These are phyloP conservation scores for Auriscalpium vulgare DNA, from an alignment of 768 basidiomycete species.

Conservation along the genomic window DNA sequence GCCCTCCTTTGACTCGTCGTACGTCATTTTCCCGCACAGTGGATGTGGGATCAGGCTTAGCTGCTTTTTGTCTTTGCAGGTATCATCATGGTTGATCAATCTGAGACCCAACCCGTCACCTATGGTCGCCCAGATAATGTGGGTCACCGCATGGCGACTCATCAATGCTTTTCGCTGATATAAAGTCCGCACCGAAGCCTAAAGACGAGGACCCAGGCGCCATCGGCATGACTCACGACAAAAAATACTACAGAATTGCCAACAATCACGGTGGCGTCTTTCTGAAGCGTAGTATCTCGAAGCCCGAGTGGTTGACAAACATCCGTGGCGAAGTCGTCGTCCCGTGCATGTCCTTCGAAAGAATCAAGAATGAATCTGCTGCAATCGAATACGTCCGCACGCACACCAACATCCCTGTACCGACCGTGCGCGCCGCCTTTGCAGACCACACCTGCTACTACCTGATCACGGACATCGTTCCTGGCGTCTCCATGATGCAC, in stretches of 20 bases:
- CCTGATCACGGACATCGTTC: not conserved
- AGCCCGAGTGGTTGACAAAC: not conserved
- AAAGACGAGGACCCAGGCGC: not conserved
- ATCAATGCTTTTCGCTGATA: too few relatives aligned
- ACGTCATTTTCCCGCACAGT: too few relatives aligned
- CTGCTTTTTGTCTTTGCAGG: too few relatives aligned
- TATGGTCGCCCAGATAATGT: too few relatives aligned
- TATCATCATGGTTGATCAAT: too few relatives aligned
- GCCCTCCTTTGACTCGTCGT: too few relatives aligned
- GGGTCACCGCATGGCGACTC: too few relatives aligned
- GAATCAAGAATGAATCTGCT: not conserved
- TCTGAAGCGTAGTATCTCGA: not conserved
- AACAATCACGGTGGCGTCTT: not conserved
- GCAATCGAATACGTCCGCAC: not conserved
- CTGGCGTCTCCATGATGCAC: not conserved
- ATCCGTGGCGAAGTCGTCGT: not conserved
- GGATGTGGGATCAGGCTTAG: too few relatives aligned
- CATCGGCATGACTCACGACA: not conserved
- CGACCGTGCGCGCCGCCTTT: not conserved
- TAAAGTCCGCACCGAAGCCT: too few relatives aligned
- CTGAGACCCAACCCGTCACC: too few relatives aligned
- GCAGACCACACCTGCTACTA: not conserved
- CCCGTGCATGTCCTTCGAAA: not conserved
- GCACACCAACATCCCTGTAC: conserved; percentile 1
- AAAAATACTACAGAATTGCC: conserved; percentile 1